Conservation (phyloP, 1,284 basidiomycete species). For the Leccinum solheimii region DNA sequence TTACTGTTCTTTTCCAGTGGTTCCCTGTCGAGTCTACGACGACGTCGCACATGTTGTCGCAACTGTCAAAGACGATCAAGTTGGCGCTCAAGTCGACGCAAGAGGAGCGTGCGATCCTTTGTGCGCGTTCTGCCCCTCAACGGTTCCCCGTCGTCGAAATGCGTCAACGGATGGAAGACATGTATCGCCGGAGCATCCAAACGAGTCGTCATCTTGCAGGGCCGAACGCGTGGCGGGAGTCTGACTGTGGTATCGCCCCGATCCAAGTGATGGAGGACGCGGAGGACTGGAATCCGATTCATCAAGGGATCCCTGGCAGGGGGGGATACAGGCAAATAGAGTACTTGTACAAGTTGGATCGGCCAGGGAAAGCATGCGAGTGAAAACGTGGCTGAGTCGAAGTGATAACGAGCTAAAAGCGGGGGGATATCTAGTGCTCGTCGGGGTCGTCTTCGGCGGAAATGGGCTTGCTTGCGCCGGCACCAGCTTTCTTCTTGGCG, state of each 20-base stretch:
- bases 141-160: slow-evolving; percentile 96
- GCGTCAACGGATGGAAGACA: slow-evolving; percentile 93
- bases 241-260: slow-evolving; percentile 61
- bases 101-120: slow-evolving; percentile 87
- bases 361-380: no score
- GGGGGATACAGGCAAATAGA: no score
- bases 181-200: slow-evolving; percentile 83
- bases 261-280: slow-evolving; percentile 45
- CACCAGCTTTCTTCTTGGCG: no score
- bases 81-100: slow-evolving; percentile 87
- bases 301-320: slow-evolving; percentile 43
- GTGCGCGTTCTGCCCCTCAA: slow-evolving; percentile 83
- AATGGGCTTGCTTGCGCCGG: no score
- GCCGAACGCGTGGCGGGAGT: slow-evolving; percentile 72
- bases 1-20: slow-evolving; percentile 59
- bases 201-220: slow-evolving; percentile 70
- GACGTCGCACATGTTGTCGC: slow-evolving; percentile 92
- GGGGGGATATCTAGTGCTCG: no score
- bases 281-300: slow-evolving; percentile 58
- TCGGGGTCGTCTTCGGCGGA: no score
- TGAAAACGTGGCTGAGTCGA: no score
- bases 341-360: no score
- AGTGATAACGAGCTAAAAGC: no score
- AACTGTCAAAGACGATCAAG: slow-evolving; percentile 91
- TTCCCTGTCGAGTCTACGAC: slow-evolving; percentile 92